Conservation (phyloP, 352 stramenopile genomes). For the Pythium aphanidermatum region DNA sequence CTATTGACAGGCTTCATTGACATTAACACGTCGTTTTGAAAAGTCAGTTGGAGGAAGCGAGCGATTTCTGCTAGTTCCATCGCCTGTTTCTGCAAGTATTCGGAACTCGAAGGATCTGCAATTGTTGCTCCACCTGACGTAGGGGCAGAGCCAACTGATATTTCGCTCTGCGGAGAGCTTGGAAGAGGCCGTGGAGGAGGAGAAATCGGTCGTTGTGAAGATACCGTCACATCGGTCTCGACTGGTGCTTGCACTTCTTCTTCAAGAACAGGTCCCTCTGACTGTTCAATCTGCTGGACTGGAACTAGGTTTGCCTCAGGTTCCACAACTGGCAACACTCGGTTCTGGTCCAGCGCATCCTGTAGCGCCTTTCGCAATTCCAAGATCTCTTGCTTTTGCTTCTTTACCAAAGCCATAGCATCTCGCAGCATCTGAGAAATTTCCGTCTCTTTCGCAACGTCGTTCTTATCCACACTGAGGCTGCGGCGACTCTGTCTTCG, state of each 20-base stretch:
- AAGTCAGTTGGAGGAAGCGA: constrained; percentile 24
- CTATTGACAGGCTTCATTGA: constrained; percentile 22
- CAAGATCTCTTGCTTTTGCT: constrained; percentile 69
- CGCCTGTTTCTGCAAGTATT: constrained; percentile 27
- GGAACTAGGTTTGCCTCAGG: not conserved
- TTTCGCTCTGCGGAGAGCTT: too few relatives aligned
- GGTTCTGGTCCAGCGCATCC: too few relatives aligned
- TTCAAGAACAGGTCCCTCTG: too few relatives aligned
- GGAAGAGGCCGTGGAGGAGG: too few relatives aligned
- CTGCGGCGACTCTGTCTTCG: constrained; percentile 1
- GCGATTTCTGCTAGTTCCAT: constrained; percentile 32
- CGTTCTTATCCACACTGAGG: constrained; percentile 12
- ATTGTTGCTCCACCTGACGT: too few relatives aligned
- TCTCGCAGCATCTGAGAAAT: constrained; percentile 59
- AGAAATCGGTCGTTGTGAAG: too few relatives aligned
- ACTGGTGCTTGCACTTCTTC: too few relatives aligned
- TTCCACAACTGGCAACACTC: not conserved
- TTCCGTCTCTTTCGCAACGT: constrained; percentile 25
- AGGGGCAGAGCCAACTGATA: too few relatives aligned
- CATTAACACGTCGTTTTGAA: constrained; percentile 19
- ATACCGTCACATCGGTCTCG: too few relatives aligned
- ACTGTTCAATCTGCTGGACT: too few relatives aligned
- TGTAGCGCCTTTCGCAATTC: constrained; percentile 24
- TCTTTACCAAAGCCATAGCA: constrained; percentile 55
- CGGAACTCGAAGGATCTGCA: constrained; percentile 8